phyloP scores from a whole-genome alignment of 129 eudicot species.

The Centella asiatica region DNA sequence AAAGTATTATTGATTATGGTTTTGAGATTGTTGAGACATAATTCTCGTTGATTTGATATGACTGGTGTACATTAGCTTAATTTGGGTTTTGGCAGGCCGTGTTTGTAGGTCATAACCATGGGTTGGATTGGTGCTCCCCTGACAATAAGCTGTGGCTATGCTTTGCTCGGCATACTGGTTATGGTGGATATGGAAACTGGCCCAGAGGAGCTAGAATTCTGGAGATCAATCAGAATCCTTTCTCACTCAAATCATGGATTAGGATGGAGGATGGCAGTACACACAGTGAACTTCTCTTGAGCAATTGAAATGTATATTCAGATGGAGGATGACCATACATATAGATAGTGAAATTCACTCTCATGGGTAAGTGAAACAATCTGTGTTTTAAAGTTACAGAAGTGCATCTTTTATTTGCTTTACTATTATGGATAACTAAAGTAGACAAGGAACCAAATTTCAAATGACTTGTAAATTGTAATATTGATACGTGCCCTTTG shows the following conservation, averaged over 20 bases:
- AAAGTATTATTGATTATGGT: not conserved
- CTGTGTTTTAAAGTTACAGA: not conserved
- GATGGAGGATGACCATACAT: no score
- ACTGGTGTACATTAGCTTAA: conserved; percentile 1
- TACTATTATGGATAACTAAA: no score
- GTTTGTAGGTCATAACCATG: conserved; percentile 98
- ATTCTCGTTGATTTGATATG: not conserved
- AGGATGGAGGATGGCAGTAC: conserved; percentile 77
- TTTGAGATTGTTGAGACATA: not conserved
- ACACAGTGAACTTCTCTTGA: conserved; percentile 66
- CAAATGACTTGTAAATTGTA: no score
- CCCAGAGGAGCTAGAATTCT: conserved; percentile 72
- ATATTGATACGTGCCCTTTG: no score
- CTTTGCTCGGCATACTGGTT: conserved; percentile 87
- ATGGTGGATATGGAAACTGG: conserved; percentile 97
- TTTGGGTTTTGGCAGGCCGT: conserved; percentile 48
- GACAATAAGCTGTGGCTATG: conserved; percentile 80
- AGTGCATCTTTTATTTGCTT: no score
- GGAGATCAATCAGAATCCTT: conserved; percentile 55
- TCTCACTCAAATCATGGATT: conserved; percentile 86
- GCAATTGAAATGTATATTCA: conserved; percentile 18
- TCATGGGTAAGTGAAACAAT: not conserved
- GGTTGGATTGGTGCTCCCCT: conserved; percentile 97
- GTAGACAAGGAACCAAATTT: no score
- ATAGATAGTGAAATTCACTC: not conserved